A percentile compares a stretch with the other conserved stretches of the same genome.
phyloP scores from a whole-genome alignment of 108 stramenopile species.

The Licmophora abbreviata region DNA sequence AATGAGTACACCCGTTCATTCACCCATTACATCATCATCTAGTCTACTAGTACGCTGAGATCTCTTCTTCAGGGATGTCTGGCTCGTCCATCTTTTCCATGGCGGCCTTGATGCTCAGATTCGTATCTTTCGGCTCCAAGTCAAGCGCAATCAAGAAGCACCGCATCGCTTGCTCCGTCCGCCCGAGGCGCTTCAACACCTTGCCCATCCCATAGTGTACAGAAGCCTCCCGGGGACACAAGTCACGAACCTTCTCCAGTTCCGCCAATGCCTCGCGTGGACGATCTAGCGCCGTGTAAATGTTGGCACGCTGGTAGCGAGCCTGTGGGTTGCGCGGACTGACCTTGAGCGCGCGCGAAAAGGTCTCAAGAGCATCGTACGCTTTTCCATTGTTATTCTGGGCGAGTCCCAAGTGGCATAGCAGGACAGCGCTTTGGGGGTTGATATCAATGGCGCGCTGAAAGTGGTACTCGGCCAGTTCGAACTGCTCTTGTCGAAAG shows the following conservation, averaged over 20 bases:
- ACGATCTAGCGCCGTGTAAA: constrained; percentile 85
- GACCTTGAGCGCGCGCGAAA: constrained; percentile 72
- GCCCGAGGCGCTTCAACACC: constrained; percentile 86
- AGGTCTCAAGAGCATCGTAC: constrained; percentile 82
- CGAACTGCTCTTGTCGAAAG: constrained; percentile 94
- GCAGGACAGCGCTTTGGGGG: constrained; percentile 82
- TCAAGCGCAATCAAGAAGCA: constrained; percentile 94
- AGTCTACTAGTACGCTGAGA: constrained; percentile 43
- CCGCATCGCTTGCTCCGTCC: constrained; percentile 83
- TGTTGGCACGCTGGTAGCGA: constrained; percentile 89
- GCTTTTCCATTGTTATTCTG: constrained; percentile 86
- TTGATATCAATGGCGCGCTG: constrained; percentile 82
- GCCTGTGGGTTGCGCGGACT: constrained; percentile 93
- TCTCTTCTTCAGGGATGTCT: constrained; percentile 83
- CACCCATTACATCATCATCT: no score
- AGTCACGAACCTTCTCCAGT: constrained; percentile 83
- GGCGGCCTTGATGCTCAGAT: constrained; percentile 87
- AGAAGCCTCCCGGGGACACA: constrained; percentile 87
- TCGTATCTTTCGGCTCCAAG: constrained; percentile 93
- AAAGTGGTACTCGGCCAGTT: constrained; percentile 95
- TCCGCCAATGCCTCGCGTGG: constrained; percentile 80
- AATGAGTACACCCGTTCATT: no score
- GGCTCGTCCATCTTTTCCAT: constrained; percentile 86
- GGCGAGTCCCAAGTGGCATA: constrained; percentile 92
- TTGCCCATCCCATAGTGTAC: constrained; percentile 95